phyloP scores from a whole-genome alignment of 257 asterid species.

The Agastache rugosa region DNA sequence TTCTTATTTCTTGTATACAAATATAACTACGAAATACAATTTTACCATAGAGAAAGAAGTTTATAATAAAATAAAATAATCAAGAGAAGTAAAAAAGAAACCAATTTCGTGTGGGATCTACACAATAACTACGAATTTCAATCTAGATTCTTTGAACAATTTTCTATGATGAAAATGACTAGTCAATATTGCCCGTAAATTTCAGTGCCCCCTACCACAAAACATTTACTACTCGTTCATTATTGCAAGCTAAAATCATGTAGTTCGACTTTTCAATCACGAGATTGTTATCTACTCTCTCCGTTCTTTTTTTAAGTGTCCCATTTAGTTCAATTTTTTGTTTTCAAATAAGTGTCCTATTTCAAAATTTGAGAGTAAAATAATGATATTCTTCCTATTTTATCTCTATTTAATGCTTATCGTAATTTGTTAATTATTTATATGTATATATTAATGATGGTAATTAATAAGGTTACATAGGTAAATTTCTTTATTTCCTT shows the following conservation, averaged over 20 bases:
- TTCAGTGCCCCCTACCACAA: constrained; percentile 27
- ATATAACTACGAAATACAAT: too few relatives aligned
- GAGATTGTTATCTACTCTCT: too few relatives aligned
- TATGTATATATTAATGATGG: too few relatives aligned
- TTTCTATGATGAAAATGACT: constrained; percentile 1
- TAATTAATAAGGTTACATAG: too few relatives aligned
- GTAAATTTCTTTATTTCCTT: too few relatives aligned
- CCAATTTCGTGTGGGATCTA: constrained; percentile 15
- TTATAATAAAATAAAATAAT: not conserved
- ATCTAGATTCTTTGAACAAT: not conserved
- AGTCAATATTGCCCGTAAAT: not conserved
- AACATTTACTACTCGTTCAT: not conserved
- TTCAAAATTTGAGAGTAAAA: too few relatives aligned
- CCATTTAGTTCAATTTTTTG: too few relatives aligned
- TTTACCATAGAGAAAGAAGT: not conserved
- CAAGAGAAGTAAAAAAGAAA: not conserved
- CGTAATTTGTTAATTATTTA: too few relatives aligned
- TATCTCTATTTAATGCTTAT: too few relatives aligned
- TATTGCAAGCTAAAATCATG: not conserved
- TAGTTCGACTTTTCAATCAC: not conserved
- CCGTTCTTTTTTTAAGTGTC: too few relatives aligned
- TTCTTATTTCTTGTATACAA: not conserved
- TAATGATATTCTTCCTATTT: too few relatives aligned
- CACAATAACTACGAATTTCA: not conserved
- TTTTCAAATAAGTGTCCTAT: too few relatives aligned